These are phyloP conservation scores for Sanghuangporus sanghuang DNA, from an alignment of 1,284 basidiomycete species.

Conservation along the genomic window DNA sequence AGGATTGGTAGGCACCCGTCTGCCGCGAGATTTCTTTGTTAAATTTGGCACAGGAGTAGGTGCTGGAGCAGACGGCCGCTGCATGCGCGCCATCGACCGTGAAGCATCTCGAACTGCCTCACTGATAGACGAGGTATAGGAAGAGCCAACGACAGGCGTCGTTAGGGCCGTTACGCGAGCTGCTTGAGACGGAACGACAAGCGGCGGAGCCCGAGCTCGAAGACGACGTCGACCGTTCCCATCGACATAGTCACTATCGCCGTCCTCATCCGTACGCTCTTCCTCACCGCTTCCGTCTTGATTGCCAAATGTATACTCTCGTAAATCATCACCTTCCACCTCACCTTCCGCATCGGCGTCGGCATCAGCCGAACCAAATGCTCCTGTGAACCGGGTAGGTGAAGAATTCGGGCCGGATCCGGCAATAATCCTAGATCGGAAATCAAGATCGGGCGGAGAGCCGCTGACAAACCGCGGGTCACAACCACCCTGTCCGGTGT, in stretches of 20 bases:
- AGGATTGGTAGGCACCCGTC: constrained; percentile 58
- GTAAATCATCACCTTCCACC: constrained; percentile 6
- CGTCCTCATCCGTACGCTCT: constrained; percentile 7
- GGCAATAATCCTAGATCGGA: constrained; percentile 3
- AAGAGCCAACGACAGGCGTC: constrained; percentile 6
- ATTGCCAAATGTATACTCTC: neutral
- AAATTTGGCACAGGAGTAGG: constrained; percentile 69
- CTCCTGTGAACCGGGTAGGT: constrained; percentile 6
- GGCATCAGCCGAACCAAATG: constrained; percentile 12
- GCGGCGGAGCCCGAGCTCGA: constrained; percentile 2
- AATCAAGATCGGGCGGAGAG: constrained; percentile 13
- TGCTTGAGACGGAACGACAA: constrained; percentile 15
- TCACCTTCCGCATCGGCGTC: constrained; percentile 10
- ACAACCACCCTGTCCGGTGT: constrained; percentile 10
- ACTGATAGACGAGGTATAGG: neutral
- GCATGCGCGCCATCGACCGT: neutral
- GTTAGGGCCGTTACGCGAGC: constrained; percentile 11
- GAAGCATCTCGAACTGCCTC: neutral
- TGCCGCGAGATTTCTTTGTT: constrained; percentile 68
- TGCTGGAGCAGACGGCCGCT: constrained; percentile 27
- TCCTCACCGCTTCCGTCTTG: constrained; percentile 7
- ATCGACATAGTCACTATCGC: constrained; percentile 15
- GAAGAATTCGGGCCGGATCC: neutral
- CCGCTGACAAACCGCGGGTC: constrained; percentile 19
- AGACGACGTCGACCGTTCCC: neutral